Conservation (phyloP, 306 rosid species). For the Coriaria nepalensis region DNA sequence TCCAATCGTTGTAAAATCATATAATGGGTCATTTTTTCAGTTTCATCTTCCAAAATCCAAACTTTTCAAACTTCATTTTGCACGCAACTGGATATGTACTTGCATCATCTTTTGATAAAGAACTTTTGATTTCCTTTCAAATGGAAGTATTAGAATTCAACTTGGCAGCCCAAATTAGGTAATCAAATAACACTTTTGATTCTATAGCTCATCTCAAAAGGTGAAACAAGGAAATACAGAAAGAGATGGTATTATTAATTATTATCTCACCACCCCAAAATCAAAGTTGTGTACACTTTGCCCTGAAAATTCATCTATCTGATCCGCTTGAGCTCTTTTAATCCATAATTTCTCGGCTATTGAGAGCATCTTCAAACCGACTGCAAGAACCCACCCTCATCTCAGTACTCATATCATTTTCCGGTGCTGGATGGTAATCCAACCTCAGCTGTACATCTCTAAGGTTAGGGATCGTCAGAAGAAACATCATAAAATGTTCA, state of each 20-base stretch:
- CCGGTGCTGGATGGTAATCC: slow-evolving; percentile 84
- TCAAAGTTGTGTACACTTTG: neutral
- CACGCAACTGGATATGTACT: too few relatives aligned
- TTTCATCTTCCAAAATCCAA: slow-evolving; percentile 10
- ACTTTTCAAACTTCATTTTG: slow-evolving; percentile 1
- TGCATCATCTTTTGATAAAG: too few relatives aligned
- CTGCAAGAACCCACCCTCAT: slow-evolving; percentile 79
- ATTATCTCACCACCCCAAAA: neutral
- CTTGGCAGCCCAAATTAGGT: too few relatives aligned
- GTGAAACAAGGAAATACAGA: neutral
- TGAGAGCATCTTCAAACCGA: slow-evolving; percentile 82
- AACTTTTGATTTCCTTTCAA: too few relatives aligned
- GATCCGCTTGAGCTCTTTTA: slow-evolving; percentile 17
- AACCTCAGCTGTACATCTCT: slow-evolving; percentile 75
- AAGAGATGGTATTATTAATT: neutral
- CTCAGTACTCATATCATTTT: slow-evolving; percentile 80
- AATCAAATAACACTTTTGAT: too few relatives aligned
- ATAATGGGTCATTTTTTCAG: slow-evolving; percentile 4
- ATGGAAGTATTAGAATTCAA: too few relatives aligned
- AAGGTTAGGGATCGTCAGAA: slow-evolving; percentile 36
- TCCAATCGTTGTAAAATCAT: slow-evolving; percentile 19
- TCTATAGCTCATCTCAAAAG: slow-evolving; percentile 6
- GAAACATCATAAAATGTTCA: slow-evolving; percentile 73
- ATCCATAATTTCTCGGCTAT: slow-evolving; percentile 41
- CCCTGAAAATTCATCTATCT: neutral